Base-by-base conservation (phyloP, 805 yeast genomes). In the Candida pini region DNA sequence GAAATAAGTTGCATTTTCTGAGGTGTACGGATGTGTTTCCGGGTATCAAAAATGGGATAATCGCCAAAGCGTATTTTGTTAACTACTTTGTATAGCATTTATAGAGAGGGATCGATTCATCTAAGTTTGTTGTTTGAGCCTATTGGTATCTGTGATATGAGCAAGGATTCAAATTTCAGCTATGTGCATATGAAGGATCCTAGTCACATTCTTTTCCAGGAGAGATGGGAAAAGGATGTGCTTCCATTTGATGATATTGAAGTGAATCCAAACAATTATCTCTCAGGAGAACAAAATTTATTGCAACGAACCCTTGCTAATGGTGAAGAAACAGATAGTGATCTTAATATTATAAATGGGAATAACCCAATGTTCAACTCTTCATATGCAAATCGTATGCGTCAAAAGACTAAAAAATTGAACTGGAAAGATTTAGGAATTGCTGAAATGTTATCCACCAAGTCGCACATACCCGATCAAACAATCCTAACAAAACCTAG, bases 241-340 rank as follows among this genome's bases (percentile, higher is more conserved):
- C 35, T 58, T 13, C 53, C 55, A 2, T 58, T 41, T 40, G 64
- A 59, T 30, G 64, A 58, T 28, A 48, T 60, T 3, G 63, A 57
- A 13, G 39, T 57, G 20, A 46, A 48, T 21, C 42, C 50, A 13
- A 35, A 36, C 9, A 33, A 35, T 5, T 42, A 38, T 18, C 40
- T 36, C 28, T 33, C 36, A 30, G 38, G 44, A 9, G 37, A 43
- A 20, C 46, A 44, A 8, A 55, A 56, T 32, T 31, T 54, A 7
- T 38, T 55, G 3, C 55, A 54, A 15, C 55, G 51, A 35, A 54
- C 55, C 28, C 36, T 53, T 14, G 43, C 54, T 6, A 41, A 47
- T 2, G 37, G 41, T 4, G 60, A 56, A 18, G 62, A 55, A 6
- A 33, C 39, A 9, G 62, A 58, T 3, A 46, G 40, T 25, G 57